Conservation (phyloP, 176 grass and related monocot species). For the Pharus latifolius region DNA sequence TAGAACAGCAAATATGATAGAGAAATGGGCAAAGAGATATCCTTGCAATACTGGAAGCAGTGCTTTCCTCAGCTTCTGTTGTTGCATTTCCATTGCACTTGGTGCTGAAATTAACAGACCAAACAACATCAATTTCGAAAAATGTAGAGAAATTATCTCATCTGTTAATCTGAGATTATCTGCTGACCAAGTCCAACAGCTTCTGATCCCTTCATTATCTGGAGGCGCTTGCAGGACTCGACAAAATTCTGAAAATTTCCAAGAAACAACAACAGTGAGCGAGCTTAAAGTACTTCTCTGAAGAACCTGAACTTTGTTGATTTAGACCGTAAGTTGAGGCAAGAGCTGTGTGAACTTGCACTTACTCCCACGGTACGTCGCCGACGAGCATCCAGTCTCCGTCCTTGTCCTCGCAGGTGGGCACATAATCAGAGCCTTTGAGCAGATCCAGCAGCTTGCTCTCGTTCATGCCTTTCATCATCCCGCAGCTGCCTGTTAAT, state of each 20-base stretch:
- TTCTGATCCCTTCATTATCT: conserved; percentile 86
- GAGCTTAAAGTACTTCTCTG: too few relatives aligned
- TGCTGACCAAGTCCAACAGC: conserved; percentile 63
- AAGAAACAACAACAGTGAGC: neutral
- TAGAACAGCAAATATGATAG: conserved; percentile 6
- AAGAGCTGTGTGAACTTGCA: too few relatives aligned
- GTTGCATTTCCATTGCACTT: conserved; percentile 65
- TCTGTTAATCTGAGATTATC: neutral
- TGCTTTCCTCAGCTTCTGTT: conserved; percentile 29
- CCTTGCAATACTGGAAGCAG: neutral
- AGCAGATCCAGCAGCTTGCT: conserved; percentile 29
- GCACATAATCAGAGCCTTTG: conserved; percentile 50
- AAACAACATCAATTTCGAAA: neutral
- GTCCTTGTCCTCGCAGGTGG: conserved; percentile 51
- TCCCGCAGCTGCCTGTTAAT: conserved; percentile 16
- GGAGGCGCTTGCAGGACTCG: conserved; percentile 70
- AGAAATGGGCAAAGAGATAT: neutral
- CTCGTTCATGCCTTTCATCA: conserved; percentile 24
- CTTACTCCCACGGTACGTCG: conserved; percentile 72
- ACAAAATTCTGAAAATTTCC: conserved; percentile 59
- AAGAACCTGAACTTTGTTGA: too few relatives aligned
- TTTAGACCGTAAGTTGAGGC: too few relatives aligned
- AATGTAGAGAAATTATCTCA: neutral
- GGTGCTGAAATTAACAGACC: conserved; percentile 35
- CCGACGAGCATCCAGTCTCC: conserved; percentile 55